Conservation (phyloP, 306 rosid species). For the Cucumis melo region DNA sequence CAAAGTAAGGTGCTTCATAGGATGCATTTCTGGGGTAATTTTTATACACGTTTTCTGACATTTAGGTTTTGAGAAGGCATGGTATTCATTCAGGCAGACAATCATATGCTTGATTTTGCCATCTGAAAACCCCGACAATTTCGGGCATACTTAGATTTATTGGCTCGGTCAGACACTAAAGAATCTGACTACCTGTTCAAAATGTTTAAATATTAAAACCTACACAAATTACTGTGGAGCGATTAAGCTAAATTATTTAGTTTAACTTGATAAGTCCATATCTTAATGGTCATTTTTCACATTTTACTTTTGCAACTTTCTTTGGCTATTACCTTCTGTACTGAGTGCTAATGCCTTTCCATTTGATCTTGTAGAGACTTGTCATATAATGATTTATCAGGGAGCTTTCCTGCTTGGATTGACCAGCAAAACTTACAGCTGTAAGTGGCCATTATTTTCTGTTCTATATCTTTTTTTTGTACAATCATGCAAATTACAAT, state of each 20-base stretch:
- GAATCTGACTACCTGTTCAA: neutral
- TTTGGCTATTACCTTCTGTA: neutral
- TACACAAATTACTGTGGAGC: neutral
- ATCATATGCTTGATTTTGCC: neutral
- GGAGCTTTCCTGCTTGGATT: conserved; percentile 74
- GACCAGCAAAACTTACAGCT: conserved; percentile 27
- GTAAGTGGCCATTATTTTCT: conserved; percentile 24
- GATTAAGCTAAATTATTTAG: neutral
- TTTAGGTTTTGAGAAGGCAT: neutral
- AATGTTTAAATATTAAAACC: neutral
- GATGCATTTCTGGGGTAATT: neutral
- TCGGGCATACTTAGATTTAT: neutral
- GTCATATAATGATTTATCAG: conserved; percentile 62
- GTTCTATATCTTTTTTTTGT: neutral
- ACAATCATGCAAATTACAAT: neutral
- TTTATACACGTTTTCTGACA: neutral
- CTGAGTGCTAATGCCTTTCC: neutral
- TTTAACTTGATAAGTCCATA: neutral
- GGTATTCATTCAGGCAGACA: neutral
- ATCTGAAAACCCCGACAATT: neutral
- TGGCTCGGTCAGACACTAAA: neutral
- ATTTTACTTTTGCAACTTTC: neutral
- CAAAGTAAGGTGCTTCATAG: neutral
- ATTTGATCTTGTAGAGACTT: conserved; percentile 52
- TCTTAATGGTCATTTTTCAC: neutral